phyloP scores from a whole-genome alignment of 192 early-diverging fungal genomes.

The Mortierella hygrophila region DNA sequence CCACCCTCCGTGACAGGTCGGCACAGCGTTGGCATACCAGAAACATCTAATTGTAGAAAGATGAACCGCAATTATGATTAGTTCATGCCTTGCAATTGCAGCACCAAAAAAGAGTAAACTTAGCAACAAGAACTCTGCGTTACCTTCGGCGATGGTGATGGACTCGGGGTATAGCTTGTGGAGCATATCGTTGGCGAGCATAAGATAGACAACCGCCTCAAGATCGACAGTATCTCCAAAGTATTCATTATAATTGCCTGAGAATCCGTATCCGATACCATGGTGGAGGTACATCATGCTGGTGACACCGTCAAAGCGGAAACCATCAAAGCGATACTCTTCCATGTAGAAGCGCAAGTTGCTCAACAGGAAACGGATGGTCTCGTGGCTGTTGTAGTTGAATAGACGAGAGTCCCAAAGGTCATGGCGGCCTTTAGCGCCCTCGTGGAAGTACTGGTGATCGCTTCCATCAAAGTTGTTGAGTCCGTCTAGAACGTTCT shows the following conservation, averaged over 20 bases:
- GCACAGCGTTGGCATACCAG: slow-evolving; percentile 98
- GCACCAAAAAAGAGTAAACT: neutral
- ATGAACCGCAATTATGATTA: neutral
- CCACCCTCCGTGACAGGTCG: slow-evolving; percentile 89
- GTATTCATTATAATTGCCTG: slow-evolving; percentile 94
- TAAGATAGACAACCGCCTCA: slow-evolving; percentile 90
- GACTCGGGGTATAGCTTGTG: slow-evolving; percentile 83
- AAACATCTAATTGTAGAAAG: slow-evolving; percentile 79
- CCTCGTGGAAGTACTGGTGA: slow-evolving; percentile 96
- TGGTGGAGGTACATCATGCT: slow-evolving; percentile 97
- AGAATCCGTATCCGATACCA: slow-evolving; percentile 94
- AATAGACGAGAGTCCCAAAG: slow-evolving; percentile 96
- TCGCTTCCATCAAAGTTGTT: slow-evolving; percentile 97
- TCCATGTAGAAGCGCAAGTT: slow-evolving; percentile 96
- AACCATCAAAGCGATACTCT: slow-evolving; percentile 93
- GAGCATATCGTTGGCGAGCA: slow-evolving; percentile 77
- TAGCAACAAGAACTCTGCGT: neutral
- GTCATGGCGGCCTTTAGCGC: slow-evolving; percentile 86
- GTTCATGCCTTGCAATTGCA: neutral
- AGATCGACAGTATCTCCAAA: slow-evolving; percentile 88
- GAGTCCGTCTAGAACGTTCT: slow-evolving; percentile 94
- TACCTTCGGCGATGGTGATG: slow-evolving; percentile 94
- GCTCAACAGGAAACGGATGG: slow-evolving; percentile 92
- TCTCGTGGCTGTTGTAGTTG: slow-evolving; percentile 95
- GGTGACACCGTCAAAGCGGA: slow-evolving; percentile 98